These are phyloP conservation scores for Geranomyces michiganensis DNA, from an alignment of 192 early-diverging fungal genomes.

Conservation along the genomic window DNA sequence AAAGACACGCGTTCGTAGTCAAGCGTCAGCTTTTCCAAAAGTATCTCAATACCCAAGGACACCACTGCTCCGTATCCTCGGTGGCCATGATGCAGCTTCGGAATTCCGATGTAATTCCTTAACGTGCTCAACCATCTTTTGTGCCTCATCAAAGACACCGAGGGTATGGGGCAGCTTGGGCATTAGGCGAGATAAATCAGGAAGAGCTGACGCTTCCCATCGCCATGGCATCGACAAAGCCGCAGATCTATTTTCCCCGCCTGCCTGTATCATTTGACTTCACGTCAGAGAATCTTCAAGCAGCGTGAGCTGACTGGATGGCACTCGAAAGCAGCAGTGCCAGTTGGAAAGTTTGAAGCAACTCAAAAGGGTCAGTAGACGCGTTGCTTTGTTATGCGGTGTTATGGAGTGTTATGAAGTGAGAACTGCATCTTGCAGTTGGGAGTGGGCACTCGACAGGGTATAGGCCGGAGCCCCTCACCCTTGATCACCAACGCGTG, in stretches of 20 bases:
- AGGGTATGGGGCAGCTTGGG: no score
- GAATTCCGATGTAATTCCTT: no score
- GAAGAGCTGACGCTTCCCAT: no score
- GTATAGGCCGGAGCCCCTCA: neutral
- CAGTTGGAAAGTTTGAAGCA: neutral
- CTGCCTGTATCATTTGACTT: neutral
- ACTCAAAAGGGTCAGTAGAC: constrained; percentile 3
- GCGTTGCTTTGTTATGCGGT: neutral
- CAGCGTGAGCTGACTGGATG: neutral
- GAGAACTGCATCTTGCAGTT: constrained; percentile 5
- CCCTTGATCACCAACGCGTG: neutral
- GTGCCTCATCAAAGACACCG: no score
- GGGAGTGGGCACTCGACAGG: neutral
- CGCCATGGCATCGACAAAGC: neutral
- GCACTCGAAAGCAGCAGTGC: neutral
- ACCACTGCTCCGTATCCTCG: no score
- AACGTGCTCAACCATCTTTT: no score
- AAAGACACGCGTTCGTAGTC: no score
- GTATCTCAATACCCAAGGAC: no score
- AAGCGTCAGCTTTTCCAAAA: no score
- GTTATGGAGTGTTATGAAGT: constrained; percentile 6
- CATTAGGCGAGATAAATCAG: no score
- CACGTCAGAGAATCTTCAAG: neutral
- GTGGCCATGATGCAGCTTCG: no score
- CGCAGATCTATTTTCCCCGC: neutral